Base-by-base conservation (phyloP, 176 grass and related monocot species). In the Avena atlantica region DNA sequence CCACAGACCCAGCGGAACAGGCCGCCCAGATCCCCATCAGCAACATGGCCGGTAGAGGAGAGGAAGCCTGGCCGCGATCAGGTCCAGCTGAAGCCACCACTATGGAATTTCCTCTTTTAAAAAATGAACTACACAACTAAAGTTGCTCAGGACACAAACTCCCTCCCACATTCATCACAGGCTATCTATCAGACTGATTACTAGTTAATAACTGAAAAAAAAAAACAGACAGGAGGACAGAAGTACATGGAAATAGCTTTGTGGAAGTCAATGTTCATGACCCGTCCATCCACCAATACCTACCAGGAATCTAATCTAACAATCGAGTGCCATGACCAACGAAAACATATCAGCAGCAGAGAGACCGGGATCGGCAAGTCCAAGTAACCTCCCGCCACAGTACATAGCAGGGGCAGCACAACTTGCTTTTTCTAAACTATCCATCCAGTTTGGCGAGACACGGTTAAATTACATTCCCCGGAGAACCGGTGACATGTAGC, bases 361-460 rank as follows among this genome's bases (percentile, higher is more conserved):
- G 72, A 75, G 79, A 87, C 63, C 53, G 64, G 21, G 45, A 87
- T 78, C 73, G 21, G 62, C 55, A 81, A 59, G 12, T 67, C 69
- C 52, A 53, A 4, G 34, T 66, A 90, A 87, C 89, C 89, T 40
- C 79, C 74, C 21, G 80, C 84, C 65, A 73, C 45, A 85, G n/a
- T 74, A 69, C 15, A 70, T 53, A 61, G 78, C 62, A 56, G 12
- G 78, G 65, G 80, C 90, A 85, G 82, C 71, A 72, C 29, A 77
- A 52, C 45, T 85, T 81, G 82, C 90, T 66, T 82, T 66, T 82
- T 55, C 48, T 56, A 76, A 62, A 85, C 58, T 34, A 34, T 34
- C 88, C 81, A 83, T 85, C 79, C 82, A 80, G 57, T 81, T 19
- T 12, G 72, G 27, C 52, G 5, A 61, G 31, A 36, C 24, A 20